Percentiles rank a stretch among this genome's conserved stretches.
Evolutionary conservation across 371 early-diverging fungal species (phyloP).

Genomic region (Massospora cicadina): DNA sequence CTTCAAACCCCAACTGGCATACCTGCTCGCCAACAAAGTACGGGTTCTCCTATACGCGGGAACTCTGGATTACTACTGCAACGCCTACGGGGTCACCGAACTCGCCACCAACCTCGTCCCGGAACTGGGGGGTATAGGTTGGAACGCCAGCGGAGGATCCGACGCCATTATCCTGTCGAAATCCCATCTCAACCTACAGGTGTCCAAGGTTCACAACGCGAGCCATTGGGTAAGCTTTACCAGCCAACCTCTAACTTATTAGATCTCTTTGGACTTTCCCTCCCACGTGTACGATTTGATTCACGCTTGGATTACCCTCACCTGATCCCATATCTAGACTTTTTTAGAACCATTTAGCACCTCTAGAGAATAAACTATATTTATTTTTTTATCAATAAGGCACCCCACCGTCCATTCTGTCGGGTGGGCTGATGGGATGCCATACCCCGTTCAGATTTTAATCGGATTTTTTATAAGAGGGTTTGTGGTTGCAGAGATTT

Average conservation of each 20-base stretch:
- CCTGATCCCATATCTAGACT: no score
- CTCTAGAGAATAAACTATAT: no score
- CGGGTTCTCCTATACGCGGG: background rate
- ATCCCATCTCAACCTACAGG: background rate
- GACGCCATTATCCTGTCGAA: background rate
- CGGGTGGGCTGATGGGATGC: no score
- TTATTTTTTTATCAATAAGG: no score
- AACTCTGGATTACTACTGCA: background rate
- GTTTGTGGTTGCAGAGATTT: no score
- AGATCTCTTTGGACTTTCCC: background rate
- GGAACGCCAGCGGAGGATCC: background rate
- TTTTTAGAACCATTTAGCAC: no score
- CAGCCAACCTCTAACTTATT: background rate
- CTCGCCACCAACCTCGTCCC: background rate
- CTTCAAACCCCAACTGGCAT: background rate
- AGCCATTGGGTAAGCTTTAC: background rate
- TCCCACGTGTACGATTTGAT: background rate
- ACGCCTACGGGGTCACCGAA: background rate
- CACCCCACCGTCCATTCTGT: no score
- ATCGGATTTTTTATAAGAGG: no score
- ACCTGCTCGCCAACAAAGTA: background rate
- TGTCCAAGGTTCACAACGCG: background rate
- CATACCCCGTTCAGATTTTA: no score
- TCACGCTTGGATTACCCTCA: background rate
- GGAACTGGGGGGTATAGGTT: background rate